Conservation (phyloP, 2,329 filamentous ascomycete genomes). For the Orbilia javanica region DNA sequence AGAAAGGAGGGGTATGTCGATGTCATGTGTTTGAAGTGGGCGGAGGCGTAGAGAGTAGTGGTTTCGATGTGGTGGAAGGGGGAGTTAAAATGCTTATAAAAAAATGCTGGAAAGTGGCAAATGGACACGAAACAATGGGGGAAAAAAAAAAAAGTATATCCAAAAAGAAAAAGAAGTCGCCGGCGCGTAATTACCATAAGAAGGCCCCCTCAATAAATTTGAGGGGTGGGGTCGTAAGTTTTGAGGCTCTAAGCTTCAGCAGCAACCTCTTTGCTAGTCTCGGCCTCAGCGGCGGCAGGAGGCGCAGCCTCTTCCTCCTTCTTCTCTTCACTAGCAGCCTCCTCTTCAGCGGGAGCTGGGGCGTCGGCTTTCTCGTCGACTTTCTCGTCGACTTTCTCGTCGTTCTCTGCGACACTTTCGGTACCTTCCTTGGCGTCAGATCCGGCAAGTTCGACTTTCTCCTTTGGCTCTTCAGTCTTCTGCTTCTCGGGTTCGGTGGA, state of each 20-base stretch:
- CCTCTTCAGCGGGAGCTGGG: constrained; percentile 13
- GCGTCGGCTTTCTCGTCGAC: constrained; percentile 30
- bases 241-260: constrained; percentile 31
- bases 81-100: constrained; percentile 9
- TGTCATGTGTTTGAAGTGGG: background rate
- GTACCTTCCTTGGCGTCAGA: constrained; percentile 53
- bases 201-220: background rate
- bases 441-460: constrained; percentile 53
- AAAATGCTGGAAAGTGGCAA: background rate
- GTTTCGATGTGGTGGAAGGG: background rate
- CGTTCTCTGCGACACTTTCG: constrained; percentile 42
- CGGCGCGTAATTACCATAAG: constrained; percentile 10
- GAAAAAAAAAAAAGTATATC: background rate
- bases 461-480: constrained; percentile 58
- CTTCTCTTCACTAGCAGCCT: constrained; percentile 7
- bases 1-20: background rate
- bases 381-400: constrained; percentile 26
- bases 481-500: constrained; percentile 61
- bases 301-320: constrained; percentile 33
- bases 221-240: background rate
- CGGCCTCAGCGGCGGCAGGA: constrained; percentile 3
- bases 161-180: background rate
- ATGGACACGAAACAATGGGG: background rate
- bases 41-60: background rate
- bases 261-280: constrained; percentile 42